Percentiles rank a stretch among this genome's conserved stretches.
Conservation (phyloP, 495 filamentous ascomycete genomes). For the Lepraria neglecta region DNA sequence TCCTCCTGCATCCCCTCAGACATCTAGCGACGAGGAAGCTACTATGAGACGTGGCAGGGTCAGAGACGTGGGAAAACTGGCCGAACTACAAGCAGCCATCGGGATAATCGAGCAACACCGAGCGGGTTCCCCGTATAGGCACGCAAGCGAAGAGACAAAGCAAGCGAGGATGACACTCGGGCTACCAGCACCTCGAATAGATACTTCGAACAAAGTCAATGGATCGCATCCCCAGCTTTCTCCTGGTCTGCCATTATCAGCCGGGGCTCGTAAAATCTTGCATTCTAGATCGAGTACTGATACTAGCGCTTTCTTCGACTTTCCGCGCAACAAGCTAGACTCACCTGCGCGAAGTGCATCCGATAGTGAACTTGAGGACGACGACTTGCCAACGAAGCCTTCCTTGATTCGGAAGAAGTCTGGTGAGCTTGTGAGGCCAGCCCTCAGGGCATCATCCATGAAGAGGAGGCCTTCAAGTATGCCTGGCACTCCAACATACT, state of each 20-base stretch:
- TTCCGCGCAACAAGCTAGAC: conserved; percentile 45
- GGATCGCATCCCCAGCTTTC: conserved; percentile 29
- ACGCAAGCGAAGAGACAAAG: conserved; percentile 34
- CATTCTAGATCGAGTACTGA: conserved; percentile 87
- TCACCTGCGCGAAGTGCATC: conserved; percentile 49
- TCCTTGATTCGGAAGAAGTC: conserved; percentile 97
- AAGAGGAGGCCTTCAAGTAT: conserved; percentile 84
- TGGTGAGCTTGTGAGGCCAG: conserved; percentile 90
- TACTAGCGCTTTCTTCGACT: conserved; percentile 47
- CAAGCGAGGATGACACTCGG: conserved; percentile 36
- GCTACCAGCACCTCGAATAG: conserved; percentile 31
- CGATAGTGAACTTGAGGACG: conserved; percentile 52
- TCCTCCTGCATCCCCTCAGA: conserved; percentile 41
- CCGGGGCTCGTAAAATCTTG: conserved; percentile 58
- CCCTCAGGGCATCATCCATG: conserved; percentile 64
- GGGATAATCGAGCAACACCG: conserved; percentile 67
- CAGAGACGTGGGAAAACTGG: conserved; percentile 56
- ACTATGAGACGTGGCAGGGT: conserved; percentile 39
- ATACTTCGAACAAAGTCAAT: conserved; percentile 28
- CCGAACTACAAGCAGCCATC: conserved; percentile 78
- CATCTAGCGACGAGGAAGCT: conserved; percentile 78
- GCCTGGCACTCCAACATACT: conserved; percentile 93
- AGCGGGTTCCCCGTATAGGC: conserved; percentile 51
- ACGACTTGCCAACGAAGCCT: conserved; percentile 54
- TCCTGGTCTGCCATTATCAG: conserved; percentile 39